Conservation (phyloP, 73 alveolate species). For the Durusdinium trenchii region DNA sequence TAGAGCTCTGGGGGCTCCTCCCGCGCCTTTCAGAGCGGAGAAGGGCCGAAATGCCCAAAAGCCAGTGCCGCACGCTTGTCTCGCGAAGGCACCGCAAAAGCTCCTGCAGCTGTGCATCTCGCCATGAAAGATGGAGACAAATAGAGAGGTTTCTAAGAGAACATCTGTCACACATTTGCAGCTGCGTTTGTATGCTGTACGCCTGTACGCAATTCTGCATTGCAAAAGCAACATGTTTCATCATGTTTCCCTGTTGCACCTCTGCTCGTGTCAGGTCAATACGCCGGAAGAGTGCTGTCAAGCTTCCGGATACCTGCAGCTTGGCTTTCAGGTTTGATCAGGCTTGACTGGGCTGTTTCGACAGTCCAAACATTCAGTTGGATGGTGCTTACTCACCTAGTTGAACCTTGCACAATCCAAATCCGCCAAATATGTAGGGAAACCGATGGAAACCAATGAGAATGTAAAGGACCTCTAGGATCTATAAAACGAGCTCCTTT, state of each 20-base stretch:
- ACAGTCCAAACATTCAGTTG: no score
- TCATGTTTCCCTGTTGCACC: neutral
- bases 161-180: neutral
- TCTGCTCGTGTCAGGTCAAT: slow-evolving; percentile 14
- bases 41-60: slow-evolving; percentile 28
- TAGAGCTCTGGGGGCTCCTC: neutral
- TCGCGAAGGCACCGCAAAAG: neutral
- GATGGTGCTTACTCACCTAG: no score
- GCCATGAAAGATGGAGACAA: no score
- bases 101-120: neutral
- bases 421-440: no score
- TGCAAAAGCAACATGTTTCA: neutral
- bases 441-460: no score
- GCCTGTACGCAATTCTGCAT: neutral
- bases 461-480: no score
- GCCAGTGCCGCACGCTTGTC: slow-evolving; percentile 16
- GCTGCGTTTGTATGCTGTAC: neutral
- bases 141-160: no score
- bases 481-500: no score
- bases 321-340: no score
- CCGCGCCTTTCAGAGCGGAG: slow-evolving; percentile 29
- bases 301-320: slow-evolving; percentile 29
- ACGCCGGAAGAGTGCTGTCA: neutral
- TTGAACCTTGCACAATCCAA: no score
- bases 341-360: no score